Percentiles rank a stretch among this genome's conserved stretches.
These are phyloP conservation scores for Apiotrichum gracile DNA, from an alignment of 1,284 basidiomycete species.

Conservation along the genomic window DNA sequence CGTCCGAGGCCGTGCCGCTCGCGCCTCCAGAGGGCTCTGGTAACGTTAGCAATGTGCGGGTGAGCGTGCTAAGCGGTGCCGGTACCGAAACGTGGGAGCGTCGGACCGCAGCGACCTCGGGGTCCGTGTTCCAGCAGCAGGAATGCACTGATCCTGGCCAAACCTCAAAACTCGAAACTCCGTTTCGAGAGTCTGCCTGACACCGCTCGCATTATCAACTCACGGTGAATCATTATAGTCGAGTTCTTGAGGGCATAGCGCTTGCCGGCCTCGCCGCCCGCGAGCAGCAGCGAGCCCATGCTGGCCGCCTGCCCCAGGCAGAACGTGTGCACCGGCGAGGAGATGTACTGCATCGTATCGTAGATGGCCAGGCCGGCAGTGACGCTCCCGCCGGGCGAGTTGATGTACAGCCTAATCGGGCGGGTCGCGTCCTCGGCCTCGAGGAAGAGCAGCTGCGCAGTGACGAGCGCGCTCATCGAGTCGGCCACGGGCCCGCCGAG, in stretches of 20 bases:
- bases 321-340: slow-evolving; percentile 88
- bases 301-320: slow-evolving; percentile 87
- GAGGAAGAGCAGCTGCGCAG: slow-evolving; percentile 84
- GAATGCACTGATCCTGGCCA: too few species aligned
- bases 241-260: slow-evolving; percentile 83
- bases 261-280: slow-evolving; percentile 78
- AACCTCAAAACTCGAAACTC: not conserved
- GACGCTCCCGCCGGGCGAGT: slow-evolving; percentile 88
- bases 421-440: slow-evolving; percentile 88
- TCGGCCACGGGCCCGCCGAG: slow-evolving; percentile 62
- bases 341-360: slow-evolving; percentile 83
- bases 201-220: slow-evolving; percentile 39
- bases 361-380: slow-evolving; percentile 91
- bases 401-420: slow-evolving; percentile 90
- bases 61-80: not conserved
- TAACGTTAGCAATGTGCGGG: not conserved
- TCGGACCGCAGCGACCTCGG: too few species aligned
- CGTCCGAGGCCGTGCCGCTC: slow-evolving; percentile 85
- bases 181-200: too few species aligned
- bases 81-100: not conserved
- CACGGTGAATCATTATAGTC: slow-evolving; percentile 94
- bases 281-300: slow-evolving; percentile 85
- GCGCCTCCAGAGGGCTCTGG: slow-evolving; percentile 89
- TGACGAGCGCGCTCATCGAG: slow-evolving; percentile 71
- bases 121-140: too few species aligned